These are phyloP conservation scores for Fusarium liriodendri DNA, from an alignment of 2,329 filamentous ascomycete genomes.

Conservation along the genomic window DNA sequence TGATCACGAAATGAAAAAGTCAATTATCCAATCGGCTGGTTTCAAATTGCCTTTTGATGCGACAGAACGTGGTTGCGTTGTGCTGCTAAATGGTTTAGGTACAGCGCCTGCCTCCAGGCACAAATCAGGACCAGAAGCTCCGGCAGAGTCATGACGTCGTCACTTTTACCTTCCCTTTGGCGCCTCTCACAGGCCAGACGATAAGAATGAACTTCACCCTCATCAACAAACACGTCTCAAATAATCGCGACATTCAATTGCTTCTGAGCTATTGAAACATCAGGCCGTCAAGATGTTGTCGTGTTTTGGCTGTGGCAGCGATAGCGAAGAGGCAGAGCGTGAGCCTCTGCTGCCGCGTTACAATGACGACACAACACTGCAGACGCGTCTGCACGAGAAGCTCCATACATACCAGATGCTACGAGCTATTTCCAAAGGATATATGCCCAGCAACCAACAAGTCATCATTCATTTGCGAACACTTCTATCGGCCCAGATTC, in stretches of 20 bases:
- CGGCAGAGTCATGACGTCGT: slow-evolving; percentile 39
- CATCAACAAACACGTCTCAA: neutral
- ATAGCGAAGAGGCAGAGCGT: slow-evolving; percentile 67
- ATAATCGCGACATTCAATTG: neutral
- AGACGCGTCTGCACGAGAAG: slow-evolving; percentile 86
- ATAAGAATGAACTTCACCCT: slow-evolving; percentile 7
- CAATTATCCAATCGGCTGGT: slow-evolving; percentile 14
- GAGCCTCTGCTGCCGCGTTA: slow-evolving; percentile 86
- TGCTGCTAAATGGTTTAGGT: neutral
- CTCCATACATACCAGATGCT: slow-evolving; percentile 94
- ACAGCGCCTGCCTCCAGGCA: neutral
- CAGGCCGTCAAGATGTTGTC: slow-evolving; percentile 61
- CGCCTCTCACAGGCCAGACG: neutral
- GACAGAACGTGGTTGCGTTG: neutral
- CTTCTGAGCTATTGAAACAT: neutral
- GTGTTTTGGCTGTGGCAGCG: slow-evolving; percentile 71
- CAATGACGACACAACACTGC: slow-evolving; percentile 81
- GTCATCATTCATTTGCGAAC: slow-evolving; percentile 82
- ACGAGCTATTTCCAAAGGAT: slow-evolving; percentile 83
- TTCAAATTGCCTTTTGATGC: neutral
- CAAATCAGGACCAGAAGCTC: slow-evolving; percentile 30
- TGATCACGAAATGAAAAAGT: slow-evolving; percentile 4
- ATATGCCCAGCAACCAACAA: slow-evolving; percentile 93
- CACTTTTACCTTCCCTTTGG: slow-evolving; percentile 1
- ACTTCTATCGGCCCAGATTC: slow-evolving; percentile 79